A percentile compares a stretch with the other conserved stretches of the same genome.
Evolutionary conservation across 495 filamentous ascomycete species (phyloP).

Genomic region (Penicillium herquei): DNA sequence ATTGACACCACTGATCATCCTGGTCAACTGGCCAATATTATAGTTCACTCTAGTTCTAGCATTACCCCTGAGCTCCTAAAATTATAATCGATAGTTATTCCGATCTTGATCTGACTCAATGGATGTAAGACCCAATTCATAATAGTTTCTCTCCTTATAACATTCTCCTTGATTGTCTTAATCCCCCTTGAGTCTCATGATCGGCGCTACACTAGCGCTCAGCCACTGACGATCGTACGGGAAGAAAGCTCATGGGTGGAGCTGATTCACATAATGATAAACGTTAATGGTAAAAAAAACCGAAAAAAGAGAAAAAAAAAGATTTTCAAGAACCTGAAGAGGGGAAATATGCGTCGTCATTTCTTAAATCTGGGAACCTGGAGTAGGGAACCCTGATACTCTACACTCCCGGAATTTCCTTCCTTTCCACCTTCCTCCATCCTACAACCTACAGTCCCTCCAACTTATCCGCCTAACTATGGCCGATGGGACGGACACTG

Average conservation of each 20-base stretch:
- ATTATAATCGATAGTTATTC: too few relatives aligned
- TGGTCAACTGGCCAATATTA: too few relatives aligned
- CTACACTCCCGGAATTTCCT: neutral
- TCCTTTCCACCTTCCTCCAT: constrained; percentile 4
- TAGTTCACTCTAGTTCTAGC: too few relatives aligned
- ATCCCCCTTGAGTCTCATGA: constrained; percentile 2
- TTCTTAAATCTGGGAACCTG: too few relatives aligned
- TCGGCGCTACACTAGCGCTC: constrained; percentile 13
- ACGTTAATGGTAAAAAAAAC: neutral
- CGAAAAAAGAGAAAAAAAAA: neutral
- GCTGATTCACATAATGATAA: neutral
- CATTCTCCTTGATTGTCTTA: too few relatives aligned
- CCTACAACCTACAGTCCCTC: neutral
- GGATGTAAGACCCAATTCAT: neutral
- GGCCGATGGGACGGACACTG: constrained; percentile 12
- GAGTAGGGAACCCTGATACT: neutral
- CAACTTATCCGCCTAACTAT: constrained; percentile 9
- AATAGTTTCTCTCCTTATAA: neutral
- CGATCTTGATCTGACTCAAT: too few relatives aligned
- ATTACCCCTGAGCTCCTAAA: too few relatives aligned
- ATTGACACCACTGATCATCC: too few relatives aligned
- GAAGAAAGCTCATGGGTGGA: neutral
- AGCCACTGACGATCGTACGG: constrained; percentile 26
- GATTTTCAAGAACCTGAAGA: too few relatives aligned
- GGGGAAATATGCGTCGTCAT: too few relatives aligned